Conservation (phyloP, 1,139 yeast genomes). For the Candida sanyaensis region DNA sequence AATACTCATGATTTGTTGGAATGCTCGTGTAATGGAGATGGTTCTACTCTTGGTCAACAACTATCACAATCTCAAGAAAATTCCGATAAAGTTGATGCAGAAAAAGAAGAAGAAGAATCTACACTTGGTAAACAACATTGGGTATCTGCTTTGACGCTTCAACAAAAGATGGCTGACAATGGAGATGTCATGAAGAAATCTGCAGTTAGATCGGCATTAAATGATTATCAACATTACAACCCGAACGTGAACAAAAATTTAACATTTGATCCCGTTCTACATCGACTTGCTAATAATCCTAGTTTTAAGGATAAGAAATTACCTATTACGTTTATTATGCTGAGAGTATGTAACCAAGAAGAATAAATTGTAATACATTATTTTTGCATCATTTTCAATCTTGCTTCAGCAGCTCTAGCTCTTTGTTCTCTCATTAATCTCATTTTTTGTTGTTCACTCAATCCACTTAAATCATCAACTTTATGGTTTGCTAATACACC, state of each 20-base stretch:
- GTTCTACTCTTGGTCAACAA: constrained; percentile 5
- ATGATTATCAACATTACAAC: constrained; percentile 62
- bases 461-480: constrained; percentile 31
- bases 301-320: constrained; percentile 5
- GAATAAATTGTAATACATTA: not conserved
- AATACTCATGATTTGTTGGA: constrained; percentile 84
- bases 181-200: constrained; percentile 32
- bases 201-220: constrained; percentile 56
- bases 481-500: constrained; percentile 26
- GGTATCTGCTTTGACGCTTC: constrained; percentile 47
- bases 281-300: constrained; percentile 9
- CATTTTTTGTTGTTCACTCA: constrained; percentile 67
- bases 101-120: constrained; percentile 13
- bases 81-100: constrained; percentile 11
- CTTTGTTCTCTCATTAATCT: constrained; percentile 89
- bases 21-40: constrained; percentile 63
- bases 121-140: constrained; percentile 23
- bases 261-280: constrained; percentile 13
- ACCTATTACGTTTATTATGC: constrained; percentile 14
- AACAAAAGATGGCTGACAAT: constrained; percentile 11
- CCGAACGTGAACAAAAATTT: constrained; percentile 27
- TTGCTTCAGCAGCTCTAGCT: constrained; percentile 95
- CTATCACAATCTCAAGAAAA: constrained; percentile 15
- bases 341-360: constrained; percentile 5
- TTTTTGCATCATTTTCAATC: constrained; percentile 40